phyloP scores from a whole-genome alignment of 768 basidiomycete species.

The Calocera viscosa region DNA sequence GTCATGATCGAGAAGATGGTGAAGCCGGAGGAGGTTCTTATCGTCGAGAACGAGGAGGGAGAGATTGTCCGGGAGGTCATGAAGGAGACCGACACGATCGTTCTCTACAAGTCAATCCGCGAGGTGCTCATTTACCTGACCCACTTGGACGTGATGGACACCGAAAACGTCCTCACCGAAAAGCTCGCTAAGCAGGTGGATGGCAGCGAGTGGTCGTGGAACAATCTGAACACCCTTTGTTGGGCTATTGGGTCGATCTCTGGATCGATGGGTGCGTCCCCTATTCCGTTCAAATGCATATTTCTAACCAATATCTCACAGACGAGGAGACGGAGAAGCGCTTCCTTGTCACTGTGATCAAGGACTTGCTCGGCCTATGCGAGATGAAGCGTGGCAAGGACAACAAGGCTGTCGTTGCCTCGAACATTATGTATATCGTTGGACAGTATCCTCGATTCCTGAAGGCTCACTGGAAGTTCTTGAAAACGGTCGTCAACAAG shows the following conservation, averaged over 20 bases:
- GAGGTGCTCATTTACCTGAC: slow-evolving; percentile 96
- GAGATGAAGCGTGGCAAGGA: slow-evolving; percentile 99
- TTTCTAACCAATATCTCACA: slow-evolving; percentile 24
- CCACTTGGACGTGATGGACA: slow-evolving; percentile 89
- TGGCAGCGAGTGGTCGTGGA: slow-evolving; percentile 98
- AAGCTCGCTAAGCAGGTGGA: slow-evolving; percentile 96
- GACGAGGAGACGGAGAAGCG: slow-evolving; percentile 99
- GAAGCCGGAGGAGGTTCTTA: slow-evolving; percentile 97
- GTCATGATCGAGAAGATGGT: slow-evolving; percentile 99
- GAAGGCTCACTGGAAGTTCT: slow-evolving; percentile 99
- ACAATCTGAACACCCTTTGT: slow-evolving; percentile 95
- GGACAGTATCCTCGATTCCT: slow-evolving; percentile 99
- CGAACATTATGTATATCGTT: slow-evolving; percentile 96
- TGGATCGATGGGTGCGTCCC: slow-evolving; percentile 86
- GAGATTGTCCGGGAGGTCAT: slow-evolving; percentile 99
- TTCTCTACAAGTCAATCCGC: slow-evolving; percentile 97
- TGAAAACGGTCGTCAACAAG: slow-evolving; percentile 99
- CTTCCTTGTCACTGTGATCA: slow-evolving; percentile 97
- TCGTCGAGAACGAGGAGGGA: slow-evolving; percentile 98
- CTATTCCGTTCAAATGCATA: neutral
- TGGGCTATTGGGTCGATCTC: slow-evolving; percentile 99
- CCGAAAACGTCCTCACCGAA: slow-evolving; percentile 93
- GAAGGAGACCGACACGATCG: slow-evolving; percentile 95
- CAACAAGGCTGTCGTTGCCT: slow-evolving; percentile 97
- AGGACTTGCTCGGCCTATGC: slow-evolving; percentile 90